Evolutionary conservation across 352 stramenopile species (phyloP).

Genomic region (Pythium rishiriense): DNA sequence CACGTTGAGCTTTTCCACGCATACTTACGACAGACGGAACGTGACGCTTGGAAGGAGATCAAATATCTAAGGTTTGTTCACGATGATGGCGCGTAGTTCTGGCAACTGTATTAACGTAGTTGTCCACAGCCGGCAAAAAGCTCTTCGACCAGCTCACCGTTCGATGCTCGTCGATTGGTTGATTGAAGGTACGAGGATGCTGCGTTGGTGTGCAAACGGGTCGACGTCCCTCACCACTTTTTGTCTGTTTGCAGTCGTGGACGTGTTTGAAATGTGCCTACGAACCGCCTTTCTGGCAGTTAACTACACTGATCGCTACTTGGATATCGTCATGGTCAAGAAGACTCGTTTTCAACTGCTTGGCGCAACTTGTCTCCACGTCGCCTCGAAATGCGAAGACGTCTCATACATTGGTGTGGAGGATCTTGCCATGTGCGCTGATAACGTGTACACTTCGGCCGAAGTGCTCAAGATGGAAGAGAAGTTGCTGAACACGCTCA

Average conservation of each 20-base stretch:
- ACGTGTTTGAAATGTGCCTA: slow-evolving; percentile 92
- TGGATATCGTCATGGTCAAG: slow-evolving; percentile 89
- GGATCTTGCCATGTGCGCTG: slow-evolving; percentile 89
- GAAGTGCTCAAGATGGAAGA: slow-evolving; percentile 92
- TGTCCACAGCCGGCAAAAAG: slow-evolving; percentile 66
- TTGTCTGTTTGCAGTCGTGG: slow-evolving; percentile 66
- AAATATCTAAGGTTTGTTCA: slow-evolving; percentile 76
- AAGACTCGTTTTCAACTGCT: slow-evolving; percentile 89
- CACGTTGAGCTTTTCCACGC: slow-evolving; percentile 81
- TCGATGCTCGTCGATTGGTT: slow-evolving; percentile 93
- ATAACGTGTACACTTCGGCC: slow-evolving; percentile 89
- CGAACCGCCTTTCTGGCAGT: slow-evolving; percentile 89
- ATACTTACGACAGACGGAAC: slow-evolving; percentile 75
- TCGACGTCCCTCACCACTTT: neutral
- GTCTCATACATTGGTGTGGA: slow-evolving; percentile 92
- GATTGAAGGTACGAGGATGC: slow-evolving; percentile 71
- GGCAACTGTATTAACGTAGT: neutral
- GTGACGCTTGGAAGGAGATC: slow-evolving; percentile 84
- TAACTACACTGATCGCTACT: slow-evolving; percentile 89
- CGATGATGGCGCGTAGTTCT: neutral
- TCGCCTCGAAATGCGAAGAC: slow-evolving; percentile 91
- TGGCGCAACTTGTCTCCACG: slow-evolving; percentile 88
- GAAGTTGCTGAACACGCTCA: slow-evolving; percentile 90
- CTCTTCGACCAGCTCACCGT: slow-evolving; percentile 76
- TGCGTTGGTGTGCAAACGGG: neutral